Percentiles rank a stretch among this genome's conserved stretches.
Conservation (phyloP, 2,329 filamentous ascomycete species). For the Graphium sp. region DNA sequence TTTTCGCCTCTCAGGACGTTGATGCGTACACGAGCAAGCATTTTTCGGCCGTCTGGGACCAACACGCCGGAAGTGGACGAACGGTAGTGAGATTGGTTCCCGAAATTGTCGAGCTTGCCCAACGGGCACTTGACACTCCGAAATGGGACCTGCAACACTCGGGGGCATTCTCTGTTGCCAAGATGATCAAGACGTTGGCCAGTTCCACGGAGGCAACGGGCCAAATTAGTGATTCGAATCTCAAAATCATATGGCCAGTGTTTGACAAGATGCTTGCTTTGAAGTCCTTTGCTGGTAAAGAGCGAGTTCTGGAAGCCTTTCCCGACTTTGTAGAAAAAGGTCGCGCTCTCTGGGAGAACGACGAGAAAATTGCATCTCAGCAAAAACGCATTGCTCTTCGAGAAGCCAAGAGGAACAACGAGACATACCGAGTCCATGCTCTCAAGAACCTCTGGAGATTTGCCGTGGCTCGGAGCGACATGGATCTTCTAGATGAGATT, state of each 20-base stretch:
- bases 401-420: conserved; percentile 85
- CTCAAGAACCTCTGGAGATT: conserved; percentile 58
- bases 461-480: conserved; percentile 46
- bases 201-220: conserved; percentile 37
- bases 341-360: conserved; percentile 35
- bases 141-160: conserved; percentile 88
- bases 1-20: conserved; percentile 72
- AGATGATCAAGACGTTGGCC: conserved; percentile 50
- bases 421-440: conserved; percentile 63
- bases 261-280: conserved; percentile 68
- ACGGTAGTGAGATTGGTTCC: conserved; percentile 69
- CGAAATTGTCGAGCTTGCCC: conserved; percentile 60
- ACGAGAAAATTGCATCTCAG: conserved; percentile 35
- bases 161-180: conserved; percentile 64
- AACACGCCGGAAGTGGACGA: conserved; percentile 74
- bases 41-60: conserved; percentile 77
- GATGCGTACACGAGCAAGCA: conserved; percentile 63
- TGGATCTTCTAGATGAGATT: conserved; percentile 54
- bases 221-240: conserved; percentile 40
- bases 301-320: conserved; percentile 65
- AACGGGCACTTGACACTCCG: conserved; percentile 54
- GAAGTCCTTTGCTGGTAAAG: conserved; percentile 89
- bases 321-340: conserved; percentile 58
- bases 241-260: conserved; percentile 60
- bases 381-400: conserved; percentile 69